Base-by-base conservation (phyloP, 176 grass and related monocot genomes). In the Rhipidocladum racemiflorum region DNA sequence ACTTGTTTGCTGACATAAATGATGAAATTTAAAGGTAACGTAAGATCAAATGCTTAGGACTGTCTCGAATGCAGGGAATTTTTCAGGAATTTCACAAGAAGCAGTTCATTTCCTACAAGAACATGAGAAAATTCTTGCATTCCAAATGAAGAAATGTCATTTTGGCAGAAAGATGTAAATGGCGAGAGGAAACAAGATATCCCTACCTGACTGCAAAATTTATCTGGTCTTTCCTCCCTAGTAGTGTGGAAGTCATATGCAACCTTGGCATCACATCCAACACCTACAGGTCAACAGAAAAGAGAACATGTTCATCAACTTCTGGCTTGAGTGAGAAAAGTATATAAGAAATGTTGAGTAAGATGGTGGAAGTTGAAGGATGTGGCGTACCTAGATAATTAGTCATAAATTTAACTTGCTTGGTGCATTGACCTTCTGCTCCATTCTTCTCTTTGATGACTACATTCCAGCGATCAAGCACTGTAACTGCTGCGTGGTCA, bases 241-340 rank as follows among this genome's bases (percentile, higher is more conserved):
- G 78, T 91, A 43, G 86, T 91, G 61, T 97, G 95, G 76, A 97
- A 94, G 29, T 92, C 92, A 75, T 97, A 94, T 65, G 95, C 95
- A 68, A 97, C 95, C 71, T 94, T 97, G 71, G 95, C 95, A 92
- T 97, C 95, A 84, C 95, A 97, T 78, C 95, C 95, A 68, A 97
- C 87, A 83, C 95, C 95, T 97, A 85, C 42, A 46, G 9, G 7
- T 24, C 65, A 70, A 74, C 54, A 80, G 6, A 65, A 80, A 90
- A 75, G 16, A 69, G 56, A 34, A 38, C 10, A 83, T 18, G 64
- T 49, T 84, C 8, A 79, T 46, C 29, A 77, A 56, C 53, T 50
- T 64, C 24, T 18, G 23, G 68, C 20, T 42, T 3, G 68, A 85
- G 30, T 15, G 69, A 74, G 68, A 78, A 62, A 66, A 50, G 69